Evolutionary conservation across 805 yeast genomes (phyloP), one percentile per base, ranked within the genome.

Genomic region (Cyberlindnera euphorbiiphila): DNA sequence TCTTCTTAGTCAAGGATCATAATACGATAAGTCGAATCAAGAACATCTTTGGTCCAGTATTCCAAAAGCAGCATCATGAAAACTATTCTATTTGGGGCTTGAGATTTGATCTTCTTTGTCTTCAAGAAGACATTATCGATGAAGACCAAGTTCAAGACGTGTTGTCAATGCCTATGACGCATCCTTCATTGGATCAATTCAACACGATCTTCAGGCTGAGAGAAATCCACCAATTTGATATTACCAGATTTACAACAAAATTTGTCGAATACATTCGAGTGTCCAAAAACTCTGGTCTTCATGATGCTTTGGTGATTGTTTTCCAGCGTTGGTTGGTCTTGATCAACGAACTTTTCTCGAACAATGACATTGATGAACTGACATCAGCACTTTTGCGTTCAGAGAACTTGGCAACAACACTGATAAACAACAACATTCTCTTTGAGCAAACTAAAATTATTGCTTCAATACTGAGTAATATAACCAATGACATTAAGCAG

Each of bases 311-410:
- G 8, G 20, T 41, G 24, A 37, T 51, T 11, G 36, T 67, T 0
- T 66, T 78, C 35, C 45, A 50, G 9, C 72, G 85, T 49, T 82
- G 87, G 87, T 50, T 69, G 26, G 71, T 79, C 1, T 41, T 81
- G 1, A 37, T 69, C 27, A 63, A 74, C 47, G 32, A 41, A 6
- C 45, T 59, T 31, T 64, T 72, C 46, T 26, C 56, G 0, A 42
- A 49, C 11, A 51, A 57, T 0, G 55, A 64, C 6, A 47, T 72
- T 5, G 30, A 47, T 1, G 4, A 24, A 2, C 29, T 75, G 5
- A 51, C 69, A 1, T 20, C 36, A 3, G 29, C 43, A 0, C n/a
- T 47, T 0, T 45, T 73, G 4, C 26, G 53, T 2, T 39, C 53
- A 3, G 41, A 51, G 4, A 28, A 36, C 0, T 25, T 60, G 5